phyloP scores from a whole-genome alignment of 2,329 filamentous ascomycete genomes.

The Rhynchosporium secalis region DNA sequence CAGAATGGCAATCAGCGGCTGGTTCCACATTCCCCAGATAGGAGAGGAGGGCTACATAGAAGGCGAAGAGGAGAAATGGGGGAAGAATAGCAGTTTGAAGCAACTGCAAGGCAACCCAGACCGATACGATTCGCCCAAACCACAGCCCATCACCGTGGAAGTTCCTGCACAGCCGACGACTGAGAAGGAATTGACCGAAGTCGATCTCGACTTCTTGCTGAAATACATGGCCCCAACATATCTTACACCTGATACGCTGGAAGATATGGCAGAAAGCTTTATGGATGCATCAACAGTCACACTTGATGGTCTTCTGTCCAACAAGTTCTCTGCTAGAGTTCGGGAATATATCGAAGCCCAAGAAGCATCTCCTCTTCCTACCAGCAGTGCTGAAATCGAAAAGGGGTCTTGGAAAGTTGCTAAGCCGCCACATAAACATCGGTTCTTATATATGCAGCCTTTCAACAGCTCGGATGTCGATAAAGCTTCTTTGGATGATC shows the following conservation, averaged over 20 bases:
- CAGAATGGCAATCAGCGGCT: conserved; percentile 97
- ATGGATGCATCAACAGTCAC: conserved; percentile 81
- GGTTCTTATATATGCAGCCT: conserved; percentile 77
- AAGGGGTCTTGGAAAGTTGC: conserved; percentile 71
- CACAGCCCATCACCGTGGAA: conserved; percentile 53
- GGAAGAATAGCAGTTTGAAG: conserved; percentile 85
- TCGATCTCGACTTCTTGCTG: conserved; percentile 85
- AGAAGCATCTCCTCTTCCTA: conserved; percentile 52
- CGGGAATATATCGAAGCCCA: conserved; percentile 67
- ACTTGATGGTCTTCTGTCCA: conserved; percentile 73
- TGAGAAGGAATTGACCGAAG: conserved; percentile 66
- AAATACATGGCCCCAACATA: conserved; percentile 90
- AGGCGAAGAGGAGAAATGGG: conserved; percentile 84
- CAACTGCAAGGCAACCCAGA: conserved; percentile 91
- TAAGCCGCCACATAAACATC: conserved; percentile 90
- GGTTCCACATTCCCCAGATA: conserved; percentile 96
- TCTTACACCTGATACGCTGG: conserved; percentile 85
- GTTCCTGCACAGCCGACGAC: conserved; percentile 37
- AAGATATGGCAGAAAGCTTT: conserved; percentile 78
- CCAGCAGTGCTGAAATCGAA: conserved; percentile 56
- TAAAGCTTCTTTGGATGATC: conserved; percentile 42
- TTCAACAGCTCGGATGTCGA: conserved; percentile 36
- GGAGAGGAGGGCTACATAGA: conserved; percentile 90
- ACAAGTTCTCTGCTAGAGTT: conserved; percentile 74
- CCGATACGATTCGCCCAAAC: conserved; percentile 78